phyloP scores from a whole-genome alignment of 345 rosid species.

The Ceriops decandra region DNA sequence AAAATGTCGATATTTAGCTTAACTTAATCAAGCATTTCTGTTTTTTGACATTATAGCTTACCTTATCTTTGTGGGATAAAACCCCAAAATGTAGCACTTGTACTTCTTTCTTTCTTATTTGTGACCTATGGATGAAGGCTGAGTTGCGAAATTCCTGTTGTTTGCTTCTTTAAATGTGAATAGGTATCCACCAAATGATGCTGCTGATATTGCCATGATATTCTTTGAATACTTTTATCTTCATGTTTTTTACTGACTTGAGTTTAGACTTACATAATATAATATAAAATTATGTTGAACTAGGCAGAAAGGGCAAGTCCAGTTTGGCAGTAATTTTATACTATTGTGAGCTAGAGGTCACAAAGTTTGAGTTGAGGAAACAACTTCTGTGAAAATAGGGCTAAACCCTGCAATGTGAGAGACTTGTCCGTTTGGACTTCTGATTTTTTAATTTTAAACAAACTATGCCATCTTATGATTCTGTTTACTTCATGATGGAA shows the following conservation, averaged over 20 bases:
- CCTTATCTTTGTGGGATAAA: constrained; percentile 1
- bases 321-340: too few species aligned
- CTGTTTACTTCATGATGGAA: neutral
- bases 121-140: neutral
- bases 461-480: too few species aligned
- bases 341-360: too few species aligned
- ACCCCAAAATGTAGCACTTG: neutral
- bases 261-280: too few species aligned
- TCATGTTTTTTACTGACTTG: neutral
- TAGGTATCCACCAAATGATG: constrained; percentile 7
- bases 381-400: too few species aligned
- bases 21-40: constrained; percentile 4
- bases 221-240: neutral
- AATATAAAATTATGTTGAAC: too few species aligned
- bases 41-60: constrained; percentile 5
- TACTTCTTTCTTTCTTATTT: neutral
- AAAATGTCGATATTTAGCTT: constrained; percentile 5
- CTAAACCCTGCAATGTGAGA: too few species aligned
- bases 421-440: too few species aligned
- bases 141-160: constrained; percentile 12
- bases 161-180: constrained; percentile 21
- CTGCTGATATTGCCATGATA: neutral
- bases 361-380: too few species aligned
- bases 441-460: too few species aligned
- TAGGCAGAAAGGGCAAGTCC: too few species aligned